Conservation (phyloP, 2,329 filamentous ascomycete species). For the Colletotrichum horii region DNA sequence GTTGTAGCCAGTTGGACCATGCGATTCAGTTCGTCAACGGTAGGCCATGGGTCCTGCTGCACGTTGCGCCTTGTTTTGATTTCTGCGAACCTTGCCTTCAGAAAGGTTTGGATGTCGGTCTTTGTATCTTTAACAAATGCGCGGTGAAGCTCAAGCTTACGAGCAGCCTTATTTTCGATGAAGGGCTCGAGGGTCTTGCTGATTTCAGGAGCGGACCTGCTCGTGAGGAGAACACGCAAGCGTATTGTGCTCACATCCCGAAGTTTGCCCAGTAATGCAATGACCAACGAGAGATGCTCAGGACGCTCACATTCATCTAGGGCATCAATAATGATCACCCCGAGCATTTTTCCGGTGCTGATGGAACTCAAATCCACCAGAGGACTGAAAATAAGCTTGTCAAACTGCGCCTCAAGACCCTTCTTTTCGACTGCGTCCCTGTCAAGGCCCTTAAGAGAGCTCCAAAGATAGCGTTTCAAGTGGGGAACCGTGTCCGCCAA, state of each 20-base stretch:
- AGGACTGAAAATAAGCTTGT: not conserved
- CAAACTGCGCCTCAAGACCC: not conserved
- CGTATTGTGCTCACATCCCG: not conserved
- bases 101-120: not conserved
- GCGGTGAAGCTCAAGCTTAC: not conserved
- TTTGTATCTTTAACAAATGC: not conserved
- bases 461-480: conserved; percentile 19
- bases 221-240: not conserved
- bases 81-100: not conserved
- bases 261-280: not conserved
- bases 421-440: not conserved
- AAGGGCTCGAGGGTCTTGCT: not conserved
- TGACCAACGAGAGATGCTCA: not conserved
- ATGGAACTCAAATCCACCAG: not conserved
- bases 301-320: not conserved
- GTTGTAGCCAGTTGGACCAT: not conserved
- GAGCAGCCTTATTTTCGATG: not conserved
- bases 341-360: not conserved
- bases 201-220: not conserved
- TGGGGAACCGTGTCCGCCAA: conserved; percentile 34
- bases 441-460: not conserved
- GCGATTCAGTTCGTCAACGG: not conserved
- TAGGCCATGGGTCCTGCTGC: not conserved
- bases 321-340: not conserved
- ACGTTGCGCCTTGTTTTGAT: not conserved